phyloP scores from a whole-genome alignment of 2,329 filamentous ascomycete genomes.

The Nothophoma quercina region DNA sequence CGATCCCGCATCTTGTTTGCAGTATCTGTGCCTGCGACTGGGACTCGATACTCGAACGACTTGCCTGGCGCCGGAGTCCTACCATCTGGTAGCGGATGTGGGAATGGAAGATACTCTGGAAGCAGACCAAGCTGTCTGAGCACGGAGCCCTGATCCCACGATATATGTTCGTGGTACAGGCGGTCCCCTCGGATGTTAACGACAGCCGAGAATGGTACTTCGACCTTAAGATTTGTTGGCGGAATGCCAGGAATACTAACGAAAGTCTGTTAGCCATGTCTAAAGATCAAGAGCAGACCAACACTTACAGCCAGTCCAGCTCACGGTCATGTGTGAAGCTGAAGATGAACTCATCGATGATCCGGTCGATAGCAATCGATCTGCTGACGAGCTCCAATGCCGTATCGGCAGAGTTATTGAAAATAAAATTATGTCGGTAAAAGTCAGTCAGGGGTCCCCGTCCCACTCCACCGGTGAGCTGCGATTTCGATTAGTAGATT shows the following conservation, averaged over 20 bases:
- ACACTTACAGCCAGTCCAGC: constrained; percentile 40
- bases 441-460: constrained; percentile 67
- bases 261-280: no score
- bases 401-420: constrained; percentile 71
- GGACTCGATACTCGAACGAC: constrained; percentile 64
- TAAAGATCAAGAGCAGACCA: no score
- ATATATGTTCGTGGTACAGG: constrained; percentile 72
- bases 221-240: constrained; percentile 51
- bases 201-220: constrained; percentile 67
- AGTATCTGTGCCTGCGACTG: constrained; percentile 63
- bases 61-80: constrained; percentile 46
- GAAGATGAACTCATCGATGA: constrained; percentile 50
- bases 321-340: constrained; percentile 29
- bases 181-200: constrained; percentile 72
- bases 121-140: constrained; percentile 67
- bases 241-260: constrained; percentile 21
- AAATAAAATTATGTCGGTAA: constrained; percentile 76
- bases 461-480: constrained; percentile 69
- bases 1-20: constrained; percentile 59
- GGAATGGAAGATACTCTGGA: constrained; percentile 70
- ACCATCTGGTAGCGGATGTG: constrained; percentile 38
- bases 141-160: constrained; percentile 70
- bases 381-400: constrained; percentile 72
- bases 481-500: not conserved
- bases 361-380: constrained; percentile 72